Percentiles rank a stretch among this genome's conserved stretches.
Evolutionary conservation across 176 grass and related monocot species (phyloP).

Genomic region (Eragrostis nindensis): DNA sequence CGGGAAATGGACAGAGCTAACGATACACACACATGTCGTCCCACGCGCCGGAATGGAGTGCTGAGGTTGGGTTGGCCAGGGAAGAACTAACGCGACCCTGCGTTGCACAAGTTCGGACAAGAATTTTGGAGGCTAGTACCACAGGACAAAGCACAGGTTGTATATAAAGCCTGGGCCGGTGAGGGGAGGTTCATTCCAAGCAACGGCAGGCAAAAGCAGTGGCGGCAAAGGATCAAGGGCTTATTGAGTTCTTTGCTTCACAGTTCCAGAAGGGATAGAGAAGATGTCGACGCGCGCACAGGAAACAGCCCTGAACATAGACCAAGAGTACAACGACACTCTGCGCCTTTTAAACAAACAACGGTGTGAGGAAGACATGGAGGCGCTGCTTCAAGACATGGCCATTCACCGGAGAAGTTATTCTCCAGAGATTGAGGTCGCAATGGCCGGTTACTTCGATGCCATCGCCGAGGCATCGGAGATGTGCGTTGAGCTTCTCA

Average conservation of each 20-base stretch:
- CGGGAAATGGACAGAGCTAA: conserved; percentile 1
- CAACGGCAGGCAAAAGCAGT: conserved; percentile 29
- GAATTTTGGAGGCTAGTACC: neutral
- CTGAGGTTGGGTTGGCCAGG: conserved; percentile 2
- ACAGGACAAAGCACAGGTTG: neutral
- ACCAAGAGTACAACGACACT: conserved; percentile 44
- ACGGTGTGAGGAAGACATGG: conserved; percentile 5
- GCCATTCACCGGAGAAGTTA: conserved; percentile 12
- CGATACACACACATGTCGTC: neutral
- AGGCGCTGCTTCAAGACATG: conserved; percentile 18
- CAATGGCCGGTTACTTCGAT: too few species aligned
- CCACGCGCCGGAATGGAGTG: conserved; percentile 39
- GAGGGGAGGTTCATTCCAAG: conserved; percentile 35
- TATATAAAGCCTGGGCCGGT: conserved; percentile 16
- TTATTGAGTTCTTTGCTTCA: neutral
- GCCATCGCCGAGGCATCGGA: too few species aligned
- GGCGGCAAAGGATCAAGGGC: conserved; percentile 28
- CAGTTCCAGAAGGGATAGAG: conserved; percentile 15
- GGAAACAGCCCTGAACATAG: conserved; percentile 23
- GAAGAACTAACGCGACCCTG: neutral
- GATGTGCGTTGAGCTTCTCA: too few species aligned
- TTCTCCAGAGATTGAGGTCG: conserved; percentile 24
- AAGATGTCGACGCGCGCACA: neutral
- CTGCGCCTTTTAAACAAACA: conserved; percentile 25
- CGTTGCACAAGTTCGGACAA: conserved; percentile 8